Evolutionary conservation across 2,329 filamentous ascomycete genomes (phyloP).

Genomic region (Fusarium miscanthi): DNA sequence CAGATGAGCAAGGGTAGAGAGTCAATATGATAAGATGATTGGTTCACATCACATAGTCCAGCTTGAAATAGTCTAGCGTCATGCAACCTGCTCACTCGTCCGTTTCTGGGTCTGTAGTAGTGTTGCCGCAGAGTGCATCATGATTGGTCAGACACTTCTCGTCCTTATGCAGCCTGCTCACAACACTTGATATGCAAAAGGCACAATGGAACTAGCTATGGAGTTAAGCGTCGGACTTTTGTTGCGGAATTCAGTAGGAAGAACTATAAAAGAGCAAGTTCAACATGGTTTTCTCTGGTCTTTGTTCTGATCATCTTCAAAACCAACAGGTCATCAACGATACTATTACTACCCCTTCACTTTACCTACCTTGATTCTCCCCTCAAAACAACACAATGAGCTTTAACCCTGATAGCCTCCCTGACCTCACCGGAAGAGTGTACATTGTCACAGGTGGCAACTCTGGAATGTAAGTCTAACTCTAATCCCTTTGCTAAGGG

Average conservation of each 20-base stretch:
- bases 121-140: background rate
- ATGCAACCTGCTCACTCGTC: conserved; percentile 28
- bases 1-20: conserved; percentile 2
- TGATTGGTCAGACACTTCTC: background rate
- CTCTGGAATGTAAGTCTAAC: conserved; percentile 13
- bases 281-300: rapidly evolving
- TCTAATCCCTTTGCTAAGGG: rapidly evolving
- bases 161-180: conserved; percentile 8
- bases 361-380: too few species aligned
- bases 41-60: background rate
- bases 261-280: background rate
- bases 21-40: background rate
- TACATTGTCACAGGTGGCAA: conserved; percentile 29
- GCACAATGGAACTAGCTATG: background rate
- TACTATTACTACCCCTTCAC: too few species aligned
- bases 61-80: conserved; percentile 3
- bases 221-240: background rate
- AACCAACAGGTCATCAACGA: background rate
- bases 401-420: conserved; percentile 20
- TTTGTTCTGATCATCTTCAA: background rate
- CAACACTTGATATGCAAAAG: background rate
- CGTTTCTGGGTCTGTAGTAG: background rate
- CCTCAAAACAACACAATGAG: background rate
- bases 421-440: conserved; percentile 3
- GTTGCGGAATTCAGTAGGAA: background rate